Conservation (phyloP, 2,329 filamentous ascomycete genomes). For the Scedosporium apiospermum region DNA sequence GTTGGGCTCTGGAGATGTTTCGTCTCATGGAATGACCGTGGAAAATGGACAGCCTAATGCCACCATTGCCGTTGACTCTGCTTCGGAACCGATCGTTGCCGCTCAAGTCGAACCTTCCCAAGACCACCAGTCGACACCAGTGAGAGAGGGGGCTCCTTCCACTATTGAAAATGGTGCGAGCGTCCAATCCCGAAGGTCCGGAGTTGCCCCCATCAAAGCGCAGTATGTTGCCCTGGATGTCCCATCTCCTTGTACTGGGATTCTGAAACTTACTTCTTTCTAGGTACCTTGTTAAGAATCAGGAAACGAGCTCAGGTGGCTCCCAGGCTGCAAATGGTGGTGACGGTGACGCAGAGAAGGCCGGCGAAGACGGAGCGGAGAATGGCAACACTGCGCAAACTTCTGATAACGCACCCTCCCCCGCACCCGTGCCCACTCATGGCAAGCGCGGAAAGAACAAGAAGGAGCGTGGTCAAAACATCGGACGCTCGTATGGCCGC, state of each 20-base stretch:
- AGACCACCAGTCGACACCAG: background rate
- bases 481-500: conserved; percentile 67
- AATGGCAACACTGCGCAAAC: conserved; percentile 14
- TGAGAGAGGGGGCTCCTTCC: background rate
- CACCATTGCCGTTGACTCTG: background rate
- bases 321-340: conserved; percentile 19
- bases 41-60: background rate
- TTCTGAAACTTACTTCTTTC: background rate
- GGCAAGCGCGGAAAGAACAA: conserved; percentile 30
- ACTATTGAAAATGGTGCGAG: conserved; percentile 6
- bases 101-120: too few relatives aligned
- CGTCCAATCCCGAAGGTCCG: conserved; percentile 12
- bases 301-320: conserved; percentile 45
- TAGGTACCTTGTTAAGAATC: conserved; percentile 24
- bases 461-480: conserved; percentile 58
- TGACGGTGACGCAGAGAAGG: conserved; percentile 27
- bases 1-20: conserved; percentile 7
- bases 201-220: conserved; percentile 23
- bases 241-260: background rate
- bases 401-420: background rate
- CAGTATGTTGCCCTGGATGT: conserved; percentile 19
- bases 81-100: background rate
- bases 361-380: conserved; percentile 34
- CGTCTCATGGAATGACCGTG: conserved; percentile 8
- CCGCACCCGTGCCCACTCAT: conserved; percentile 9